These are phyloP conservation scores for Whalleya microplaca DNA, from an alignment of 2,329 filamentous ascomycete species.

Conservation along the genomic window DNA sequence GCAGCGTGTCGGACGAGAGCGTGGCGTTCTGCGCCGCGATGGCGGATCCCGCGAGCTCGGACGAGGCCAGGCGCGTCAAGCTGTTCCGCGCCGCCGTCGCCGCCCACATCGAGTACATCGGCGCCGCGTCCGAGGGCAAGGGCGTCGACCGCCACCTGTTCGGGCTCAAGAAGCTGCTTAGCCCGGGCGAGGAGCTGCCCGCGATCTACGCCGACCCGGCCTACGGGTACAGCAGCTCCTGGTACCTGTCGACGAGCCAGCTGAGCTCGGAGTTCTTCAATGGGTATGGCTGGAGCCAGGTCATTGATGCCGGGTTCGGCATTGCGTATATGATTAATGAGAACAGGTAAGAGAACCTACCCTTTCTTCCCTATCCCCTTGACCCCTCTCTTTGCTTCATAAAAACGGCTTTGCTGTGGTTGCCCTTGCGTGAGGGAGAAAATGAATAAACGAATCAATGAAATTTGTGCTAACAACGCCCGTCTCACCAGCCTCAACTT, in stretches of 20 bases:
- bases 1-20: slow-evolving; percentile 86
- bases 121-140: slow-evolving; percentile 85
- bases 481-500: slow-evolving; percentile 76
- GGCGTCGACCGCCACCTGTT: slow-evolving; percentile 98
- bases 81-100: slow-evolving; percentile 82
- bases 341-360: slow-evolving; percentile 68
- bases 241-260: slow-evolving; percentile 89
- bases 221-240: slow-evolving; percentile 80
- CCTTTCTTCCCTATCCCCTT: not conserved
- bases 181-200: slow-evolving; percentile 79
- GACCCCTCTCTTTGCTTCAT: not conserved
- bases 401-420: too few species aligned
- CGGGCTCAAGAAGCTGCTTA: slow-evolving; percentile 88
- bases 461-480: slow-evolving; percentile 22
- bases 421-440: not conserved
- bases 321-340: slow-evolving; percentile 99
- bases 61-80: slow-evolving; percentile 68
- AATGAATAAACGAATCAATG: too few species aligned
- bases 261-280: slow-evolving; percentile 97
- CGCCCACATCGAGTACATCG: slow-evolving; percentile 88
- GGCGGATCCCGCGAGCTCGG: slow-evolving; percentile 66
- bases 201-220: slow-evolving; percentile 86
- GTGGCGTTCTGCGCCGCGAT: slow-evolving; percentile 90
- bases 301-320: slow-evolving; percentile 93
- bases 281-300: slow-evolving; percentile 98